Base-by-base conservation (phyloP, 169 alveolate genomes). In the Cryptosporidium sp. region DNA sequence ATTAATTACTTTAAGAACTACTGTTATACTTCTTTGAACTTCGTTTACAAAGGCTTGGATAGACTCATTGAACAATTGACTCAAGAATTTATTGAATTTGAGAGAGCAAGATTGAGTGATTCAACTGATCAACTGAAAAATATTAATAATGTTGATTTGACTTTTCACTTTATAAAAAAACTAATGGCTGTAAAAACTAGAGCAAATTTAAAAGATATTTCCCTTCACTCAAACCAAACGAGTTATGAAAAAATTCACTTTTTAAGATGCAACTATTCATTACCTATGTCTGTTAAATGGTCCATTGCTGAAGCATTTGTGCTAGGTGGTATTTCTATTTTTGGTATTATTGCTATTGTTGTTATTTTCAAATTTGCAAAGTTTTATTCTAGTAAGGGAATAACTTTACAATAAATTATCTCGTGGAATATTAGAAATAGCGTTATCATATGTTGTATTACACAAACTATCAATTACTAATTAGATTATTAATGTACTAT, bases 101-200 rank as follows among this genome's bases (percentile, higher is more conserved):
- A 59, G n/a, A n/a, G 18, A 10, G 86, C 71, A 29, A 73, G 23
- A 41, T 26, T 31, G 7, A 43, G 29, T 14, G 39, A 52, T 73
- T 31, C 18, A 10, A 52, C 33, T 21, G 0, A 18, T 8, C 18
- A 43, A 26, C 48, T 62, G n/a, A 14, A 23, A 4, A 29, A 14
- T 3, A 37, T 43, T 23, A 65, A 58, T 37, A 80, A 80, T 80
- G 75, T 62, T 10, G 89, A 80, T 80, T 29, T 80, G n/a, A 67
- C 75, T n/a, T 62, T 80, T 41, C 37, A 80, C 29, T 80, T 43
- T 29, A 41, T 80, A 2, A 37, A n/a, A 39, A 37, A 58, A 45
- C 18, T 80, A 21, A 80, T 80, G 89, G 73, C 89, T 21, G 75
- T 62, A 7, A 80, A 80, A 50, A 80, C 89, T 16, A 80, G 80